Evolutionary conservation across 257 asterid species (phyloP), one percentile per base, ranked within the genome.

Genomic region (Solanum peruvianum): DNA sequence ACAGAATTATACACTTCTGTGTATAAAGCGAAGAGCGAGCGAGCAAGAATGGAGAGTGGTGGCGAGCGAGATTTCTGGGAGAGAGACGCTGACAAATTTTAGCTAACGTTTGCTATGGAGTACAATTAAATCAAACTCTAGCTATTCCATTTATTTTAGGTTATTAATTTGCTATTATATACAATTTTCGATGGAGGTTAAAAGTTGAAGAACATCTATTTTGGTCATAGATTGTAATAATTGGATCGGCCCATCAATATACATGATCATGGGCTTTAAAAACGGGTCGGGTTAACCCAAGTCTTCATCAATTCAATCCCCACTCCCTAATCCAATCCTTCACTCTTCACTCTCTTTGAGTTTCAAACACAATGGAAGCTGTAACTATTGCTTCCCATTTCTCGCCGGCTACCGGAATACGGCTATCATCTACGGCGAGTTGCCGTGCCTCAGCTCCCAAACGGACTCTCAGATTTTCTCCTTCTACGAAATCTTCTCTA

Each of bases 371-470:
- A 81, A 91, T 88, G 93, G 93, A 85, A 72, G 91, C 87, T 33
- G 94, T 95, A 7, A 87, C 93, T 45, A 93, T 95, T 93, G 94
- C 94, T 88, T 90, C 97, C 56, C 92, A 91, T 72, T 85, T 88
- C 20, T 86, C 92, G 15, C 94, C 98, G 6, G 82, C 93, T n/a
- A 82, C 97, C 62, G 92, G 93, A 45, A 56, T 87, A 88, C 86
- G 88, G 56, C 89, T 85, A 4, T 86, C 88, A 71, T 75, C 93
- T 31, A 73, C 89, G 31, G 49, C 27, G 44, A 9, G 41, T 82
- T 88, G 87, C 70, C 85, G 89, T 60, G 42, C 90, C 69, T 88
- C 95, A 39, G 75, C 92, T 83, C 86, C 94, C 4, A 66, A 47
- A 29, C 41, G 73, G 27, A n/a, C 23, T 23, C n/a, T 73, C 42